Evolutionary conservation across 768 basidiomycete genomes (phyloP).

Genomic region (Krasilnikovozyma curviuscula): DNA sequence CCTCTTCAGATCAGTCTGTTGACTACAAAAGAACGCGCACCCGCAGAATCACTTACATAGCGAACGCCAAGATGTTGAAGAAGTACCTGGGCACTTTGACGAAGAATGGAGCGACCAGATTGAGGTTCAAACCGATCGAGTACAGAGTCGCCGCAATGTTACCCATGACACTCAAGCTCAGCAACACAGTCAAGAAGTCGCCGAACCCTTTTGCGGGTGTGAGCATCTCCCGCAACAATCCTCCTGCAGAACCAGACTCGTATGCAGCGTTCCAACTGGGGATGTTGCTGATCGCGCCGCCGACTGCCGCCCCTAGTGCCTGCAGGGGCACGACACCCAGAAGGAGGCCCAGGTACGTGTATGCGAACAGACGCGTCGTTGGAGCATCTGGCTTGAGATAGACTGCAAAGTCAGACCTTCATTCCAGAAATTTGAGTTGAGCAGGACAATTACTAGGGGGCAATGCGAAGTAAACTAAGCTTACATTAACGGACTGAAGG

Average conservation of each 20-base stretch:
- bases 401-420: background rate
- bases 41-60: constrained; percentile 49
- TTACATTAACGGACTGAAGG: constrained; percentile 38
- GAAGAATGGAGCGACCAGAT: constrained; percentile 43
- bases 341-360: constrained; percentile 46
- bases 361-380: constrained; percentile 39
- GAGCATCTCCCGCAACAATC: constrained; percentile 44
- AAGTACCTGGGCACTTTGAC: constrained; percentile 46
- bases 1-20: too few relatives aligned
- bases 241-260: constrained; percentile 38
- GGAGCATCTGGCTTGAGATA: constrained; percentile 8
- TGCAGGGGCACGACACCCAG: constrained; percentile 34
- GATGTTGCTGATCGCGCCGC: constrained; percentile 37
- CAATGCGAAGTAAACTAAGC: constrained; percentile 33
- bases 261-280: constrained; percentile 42
- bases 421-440: too few relatives aligned
- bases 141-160: background rate
- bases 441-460: too few relatives aligned
- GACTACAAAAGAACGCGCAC: too few relatives aligned
- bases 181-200: constrained; percentile 52
- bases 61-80: constrained; percentile 44
- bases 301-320: constrained; percentile 51
- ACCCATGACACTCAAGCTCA: background rate
- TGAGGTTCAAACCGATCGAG: constrained; percentile 55
- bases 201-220: constrained; percentile 41